Evolutionary conservation across 805 yeast species (phyloP).

Genomic region (Saturnispora bothae): DNA sequence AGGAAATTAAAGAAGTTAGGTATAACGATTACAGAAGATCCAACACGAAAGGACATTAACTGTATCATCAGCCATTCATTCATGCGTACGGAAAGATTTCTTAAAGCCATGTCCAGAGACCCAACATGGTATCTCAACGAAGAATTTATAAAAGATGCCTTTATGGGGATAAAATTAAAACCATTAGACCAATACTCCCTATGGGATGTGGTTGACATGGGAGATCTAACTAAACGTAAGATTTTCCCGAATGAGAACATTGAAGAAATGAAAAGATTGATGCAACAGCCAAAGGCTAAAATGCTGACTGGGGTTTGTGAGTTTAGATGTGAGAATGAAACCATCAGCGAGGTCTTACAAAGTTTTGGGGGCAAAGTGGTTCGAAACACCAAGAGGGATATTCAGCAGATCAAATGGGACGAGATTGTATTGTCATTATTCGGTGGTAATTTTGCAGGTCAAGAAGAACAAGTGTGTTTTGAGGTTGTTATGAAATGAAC

Average conservation of each 20-base stretch:
- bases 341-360: not conserved
- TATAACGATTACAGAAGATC: conserved; percentile 34
- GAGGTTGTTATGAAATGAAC: not conserved
- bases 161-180: conserved; percentile 15
- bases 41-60: conserved; percentile 31
- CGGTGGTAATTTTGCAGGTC: not conserved
- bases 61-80: conserved; percentile 69
- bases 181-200: conserved; percentile 15
- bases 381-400: not conserved
- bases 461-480: not conserved
- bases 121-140: conserved; percentile 48
- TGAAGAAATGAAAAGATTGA: conserved; percentile 14
- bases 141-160: conserved; percentile 36
- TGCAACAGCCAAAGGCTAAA: conserved; percentile 16
- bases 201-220: conserved; percentile 23
- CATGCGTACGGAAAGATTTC: conserved; percentile 80
- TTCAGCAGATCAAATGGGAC: not conserved
- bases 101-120: conserved; percentile 53
- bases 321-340: conserved; percentile 1
- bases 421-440: not conserved
- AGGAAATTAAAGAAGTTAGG: conserved; percentile 43
- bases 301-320: conserved; percentile 32
- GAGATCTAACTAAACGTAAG: conserved; percentile 23
- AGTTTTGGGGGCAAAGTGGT: conserved; percentile 1
- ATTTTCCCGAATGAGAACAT: conserved; percentile 23